These are phyloP conservation scores for Trichosanthes truncata DNA, from an alignment of 306 rosid species.

Conservation along the genomic window DNA sequence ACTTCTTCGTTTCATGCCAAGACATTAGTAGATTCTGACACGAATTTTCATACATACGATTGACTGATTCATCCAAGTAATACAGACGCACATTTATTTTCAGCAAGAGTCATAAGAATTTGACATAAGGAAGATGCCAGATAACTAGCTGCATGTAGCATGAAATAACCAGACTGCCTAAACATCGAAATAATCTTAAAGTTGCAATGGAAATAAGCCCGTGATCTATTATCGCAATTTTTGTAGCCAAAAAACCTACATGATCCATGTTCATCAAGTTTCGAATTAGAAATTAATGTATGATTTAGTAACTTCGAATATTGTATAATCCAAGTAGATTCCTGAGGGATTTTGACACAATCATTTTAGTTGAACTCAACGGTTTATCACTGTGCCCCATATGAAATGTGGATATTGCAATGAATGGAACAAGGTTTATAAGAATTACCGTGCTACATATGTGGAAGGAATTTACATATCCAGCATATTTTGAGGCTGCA, in stretches of 20 bases:
- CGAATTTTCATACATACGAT: not conserved
- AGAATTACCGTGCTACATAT: slow-evolving; percentile 81
- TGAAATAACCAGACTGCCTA: not conserved
- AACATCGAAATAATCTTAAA: not conserved
- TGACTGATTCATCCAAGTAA: not conserved
- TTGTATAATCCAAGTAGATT: not conserved
- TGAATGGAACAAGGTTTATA: not conserved
- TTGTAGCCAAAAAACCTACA: not conserved
- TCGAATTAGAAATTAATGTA: not conserved
- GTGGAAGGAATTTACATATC: slow-evolving; percentile 79
- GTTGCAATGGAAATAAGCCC: not conserved
- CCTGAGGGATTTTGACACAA: not conserved
- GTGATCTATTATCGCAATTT: not conserved
- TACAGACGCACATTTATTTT: not conserved
- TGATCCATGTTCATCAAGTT: not conserved
- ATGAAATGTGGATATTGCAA: not conserved
- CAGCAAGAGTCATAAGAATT: not conserved
- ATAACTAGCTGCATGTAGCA: not conserved
- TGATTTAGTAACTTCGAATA: not conserved
- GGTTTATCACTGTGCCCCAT: not conserved
- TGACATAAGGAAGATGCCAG: not conserved
- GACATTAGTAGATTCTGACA: not conserved
- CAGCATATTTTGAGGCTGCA: slow-evolving; percentile 96
- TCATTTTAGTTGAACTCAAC: not conserved
- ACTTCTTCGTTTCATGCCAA: not conserved